phyloP scores from a whole-genome alignment of 208 protist genomes.

The Leishmania amazonensis region DNA sequence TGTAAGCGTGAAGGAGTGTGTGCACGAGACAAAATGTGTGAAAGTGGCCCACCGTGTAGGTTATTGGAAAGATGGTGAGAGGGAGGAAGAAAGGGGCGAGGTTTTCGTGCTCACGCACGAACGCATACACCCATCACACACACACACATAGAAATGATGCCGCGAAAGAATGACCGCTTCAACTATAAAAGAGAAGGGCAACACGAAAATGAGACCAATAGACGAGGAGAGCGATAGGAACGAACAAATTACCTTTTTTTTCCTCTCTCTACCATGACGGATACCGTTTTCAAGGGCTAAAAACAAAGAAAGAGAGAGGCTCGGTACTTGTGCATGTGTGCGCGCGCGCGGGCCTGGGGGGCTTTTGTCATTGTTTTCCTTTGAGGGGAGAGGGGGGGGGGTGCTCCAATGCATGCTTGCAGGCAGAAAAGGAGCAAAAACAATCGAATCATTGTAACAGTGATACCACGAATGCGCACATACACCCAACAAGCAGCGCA shows the following conservation, averaged over 20 bases:
- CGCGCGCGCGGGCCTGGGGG: neutral
- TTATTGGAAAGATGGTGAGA: neutral
- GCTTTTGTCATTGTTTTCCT: neutral
- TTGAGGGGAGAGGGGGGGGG: neutral
- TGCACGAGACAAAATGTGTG: neutral
- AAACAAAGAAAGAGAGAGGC: neutral
- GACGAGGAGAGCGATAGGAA: neutral
- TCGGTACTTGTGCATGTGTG: neutral
- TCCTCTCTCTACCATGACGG: neutral
- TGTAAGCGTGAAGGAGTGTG: neutral
- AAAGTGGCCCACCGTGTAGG: neutral
- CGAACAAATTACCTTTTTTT: neutral
- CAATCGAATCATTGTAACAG: neutral
- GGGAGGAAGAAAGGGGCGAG: neutral
- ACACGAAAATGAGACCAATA: neutral
- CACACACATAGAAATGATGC: neutral
- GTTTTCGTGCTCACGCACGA: no score
- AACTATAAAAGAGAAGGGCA: neutral
- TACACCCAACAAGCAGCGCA: neutral
- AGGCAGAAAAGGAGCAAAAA: neutral
- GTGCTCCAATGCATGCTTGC: neutral
- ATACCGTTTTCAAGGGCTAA: neutral
- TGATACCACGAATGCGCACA: neutral
- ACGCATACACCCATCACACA: neutral
- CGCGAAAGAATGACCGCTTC: neutral